phyloP scores from a whole-genome alignment of 441 rosid genomes.

The Eruca vesicaria region DNA sequence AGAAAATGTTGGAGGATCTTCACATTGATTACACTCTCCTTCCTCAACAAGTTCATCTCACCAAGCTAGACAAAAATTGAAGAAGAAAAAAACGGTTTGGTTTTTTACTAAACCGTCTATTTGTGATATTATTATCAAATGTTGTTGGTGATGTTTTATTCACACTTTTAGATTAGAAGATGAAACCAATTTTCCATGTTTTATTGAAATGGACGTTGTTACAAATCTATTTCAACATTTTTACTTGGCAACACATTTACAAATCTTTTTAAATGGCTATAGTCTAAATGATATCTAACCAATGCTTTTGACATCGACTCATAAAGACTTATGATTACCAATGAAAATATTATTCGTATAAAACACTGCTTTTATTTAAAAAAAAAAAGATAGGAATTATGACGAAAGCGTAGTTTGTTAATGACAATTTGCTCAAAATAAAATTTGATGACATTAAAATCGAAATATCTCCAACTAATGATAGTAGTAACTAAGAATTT shows the following conservation, averaged over 20 bases:
- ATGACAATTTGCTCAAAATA: neutral
- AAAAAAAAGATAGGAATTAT: neutral
- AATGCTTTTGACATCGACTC: neutral
- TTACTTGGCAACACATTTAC: neutral
- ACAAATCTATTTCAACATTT: neutral
- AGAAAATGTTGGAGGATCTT: conserved; percentile 52
- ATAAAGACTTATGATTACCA: neutral
- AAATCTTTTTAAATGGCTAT: neutral
- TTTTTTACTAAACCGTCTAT: neutral
- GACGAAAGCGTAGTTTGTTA: neutral
- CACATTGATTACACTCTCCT: conserved; percentile 55
- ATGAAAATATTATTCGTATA: neutral
- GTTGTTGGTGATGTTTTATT: neutral
- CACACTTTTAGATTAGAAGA: neutral
- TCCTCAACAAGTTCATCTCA: conserved; percentile 55
- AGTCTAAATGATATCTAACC: neutral
- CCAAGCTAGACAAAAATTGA: conserved; percentile 6
- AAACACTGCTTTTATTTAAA: neutral
- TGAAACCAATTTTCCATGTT: neutral
- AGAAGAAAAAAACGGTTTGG: conserved; percentile 10
- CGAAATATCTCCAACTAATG: neutral
- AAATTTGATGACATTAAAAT: neutral
- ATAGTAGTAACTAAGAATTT: neutral
- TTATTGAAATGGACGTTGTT: neutral
- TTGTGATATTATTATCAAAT: neutral